These are phyloP conservation scores for Magnaporthales sp. DNA, from an alignment of 2,329 filamentous ascomycete species.

Conservation along the genomic window DNA sequence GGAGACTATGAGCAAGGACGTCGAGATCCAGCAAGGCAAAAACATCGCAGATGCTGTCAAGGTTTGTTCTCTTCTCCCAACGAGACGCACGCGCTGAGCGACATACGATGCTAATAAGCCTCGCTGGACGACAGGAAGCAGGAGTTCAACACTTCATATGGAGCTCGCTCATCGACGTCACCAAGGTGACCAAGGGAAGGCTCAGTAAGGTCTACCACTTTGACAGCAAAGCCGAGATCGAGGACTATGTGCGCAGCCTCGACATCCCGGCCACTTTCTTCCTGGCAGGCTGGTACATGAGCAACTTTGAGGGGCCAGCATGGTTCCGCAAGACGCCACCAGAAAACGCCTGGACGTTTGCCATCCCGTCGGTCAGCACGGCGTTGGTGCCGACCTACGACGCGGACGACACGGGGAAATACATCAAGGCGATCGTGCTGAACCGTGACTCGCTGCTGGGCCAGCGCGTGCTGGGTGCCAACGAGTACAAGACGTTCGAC, in stretches of 20 bases:
- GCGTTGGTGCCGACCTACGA: slow-evolving; percentile 26
- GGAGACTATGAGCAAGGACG: slow-evolving; percentile 30
- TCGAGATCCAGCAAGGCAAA: slow-evolving; percentile 36
- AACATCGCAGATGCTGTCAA: slow-evolving; percentile 37
- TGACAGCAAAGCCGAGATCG: slow-evolving; percentile 47
- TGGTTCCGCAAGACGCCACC: slow-evolving; percentile 18
- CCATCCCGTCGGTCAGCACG: slow-evolving; percentile 20
- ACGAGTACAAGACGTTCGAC: slow-evolving; percentile 28
- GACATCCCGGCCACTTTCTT: slow-evolving; percentile 41
- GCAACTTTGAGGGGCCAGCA: slow-evolving; percentile 28
- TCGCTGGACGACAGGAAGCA: slow-evolving; percentile 8
- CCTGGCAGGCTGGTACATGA: slow-evolving; percentile 44
- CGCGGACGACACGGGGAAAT: slow-evolving; percentile 27
- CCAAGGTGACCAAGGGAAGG: slow-evolving; percentile 28
- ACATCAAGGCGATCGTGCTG: slow-evolving; percentile 25
- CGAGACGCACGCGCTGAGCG: background rate
- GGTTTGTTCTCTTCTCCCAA: slow-evolving; percentile 14
- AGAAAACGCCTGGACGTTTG: slow-evolving; percentile 23
- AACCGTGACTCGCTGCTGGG: slow-evolving; percentile 28
- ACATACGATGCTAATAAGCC: slow-evolving; percentile 24
- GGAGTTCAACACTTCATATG: slow-evolving; percentile 17
- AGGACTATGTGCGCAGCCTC: slow-evolving; percentile 40
- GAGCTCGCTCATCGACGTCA: slow-evolving; percentile 31
- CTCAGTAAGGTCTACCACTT: slow-evolving; percentile 39
- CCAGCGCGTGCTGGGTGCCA: slow-evolving; percentile 30